Base-by-base conservation (phyloP, 305 asterid species). In the Coffea humblotiana region DNA sequence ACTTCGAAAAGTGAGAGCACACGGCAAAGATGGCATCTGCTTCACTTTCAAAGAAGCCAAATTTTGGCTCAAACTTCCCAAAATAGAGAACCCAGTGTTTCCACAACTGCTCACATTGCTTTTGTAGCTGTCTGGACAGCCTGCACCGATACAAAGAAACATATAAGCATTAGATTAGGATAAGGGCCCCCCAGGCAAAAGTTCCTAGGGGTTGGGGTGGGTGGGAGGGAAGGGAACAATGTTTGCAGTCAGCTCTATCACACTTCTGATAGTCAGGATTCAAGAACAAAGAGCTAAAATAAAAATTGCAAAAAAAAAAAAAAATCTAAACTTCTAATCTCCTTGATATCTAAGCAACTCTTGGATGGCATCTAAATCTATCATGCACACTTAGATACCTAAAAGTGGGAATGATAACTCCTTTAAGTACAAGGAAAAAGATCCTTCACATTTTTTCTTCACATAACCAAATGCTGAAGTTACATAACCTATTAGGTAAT, bases 31-130 rank as follows among this genome's bases (percentile, higher is more conserved):
- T 72, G 65, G 74, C 78, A 71, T 82, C 83, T 68, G 87, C 10
- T 77, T 73, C 18, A 37, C 71, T 77, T 82, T 77, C 32, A 83
- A 11, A 72, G 77, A 77, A 45, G 85, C 81, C 29, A 85, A 79
- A 65, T 81, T 87, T 83, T 63, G 77, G 74, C 85, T 84, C 80
- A 78, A 60, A 58, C 79, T 78, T 84, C 87, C 88, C 72, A 84
- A 52, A 29, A 79, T 52, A 71, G 90, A 77, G 13, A 77, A 74
- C 79, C 70, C 75, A 65, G 78, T 14, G 71, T 40, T 79, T 45
- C 66, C 80, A 63, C 37, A 16, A 49, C 71, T 1, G 61, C 43
- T 75, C 68, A 78, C 15, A 45, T 76, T 85, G 52, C 79, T 74
- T 76, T 79, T 85, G 72, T 56, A 51, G 61, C 74, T 82, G 68